These are phyloP conservation scores for Ustilago vetiveriae DNA, from an alignment of 1,284 basidiomycete species.

Conservation along the genomic window DNA sequence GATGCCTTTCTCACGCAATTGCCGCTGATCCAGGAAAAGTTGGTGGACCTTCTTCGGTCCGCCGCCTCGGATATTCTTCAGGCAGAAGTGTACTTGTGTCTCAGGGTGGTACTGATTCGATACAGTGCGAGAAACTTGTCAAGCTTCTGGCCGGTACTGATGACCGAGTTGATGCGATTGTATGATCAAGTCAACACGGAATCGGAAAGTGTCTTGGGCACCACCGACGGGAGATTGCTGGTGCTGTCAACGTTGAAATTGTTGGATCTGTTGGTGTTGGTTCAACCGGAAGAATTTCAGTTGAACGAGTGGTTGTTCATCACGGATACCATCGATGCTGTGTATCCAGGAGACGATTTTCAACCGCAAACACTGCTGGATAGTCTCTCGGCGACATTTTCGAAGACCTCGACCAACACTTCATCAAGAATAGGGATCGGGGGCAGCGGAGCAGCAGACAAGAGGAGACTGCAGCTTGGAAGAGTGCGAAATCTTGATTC, in stretches of 20 bases:
- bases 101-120: constrained; percentile 90
- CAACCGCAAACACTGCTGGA: constrained; percentile 88
- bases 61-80: constrained; percentile 85
- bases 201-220: constrained; percentile 70
- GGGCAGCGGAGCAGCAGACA: not conserved
- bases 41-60: constrained; percentile 86
- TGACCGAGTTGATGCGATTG: constrained; percentile 83
- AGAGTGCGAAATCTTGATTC: constrained; percentile 4
- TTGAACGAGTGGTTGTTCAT: constrained; percentile 99
- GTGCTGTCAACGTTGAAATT: constrained; percentile 91
- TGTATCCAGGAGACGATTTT: constrained; percentile 85
- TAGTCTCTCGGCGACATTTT: constrained; percentile 79
- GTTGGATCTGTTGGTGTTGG: constrained; percentile 85
- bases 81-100: constrained; percentile 86
- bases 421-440: not conserved
- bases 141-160: constrained; percentile 94
- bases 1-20: constrained; percentile 90
- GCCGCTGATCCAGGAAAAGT: constrained; percentile 92
- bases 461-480: constrained; percentile 17
- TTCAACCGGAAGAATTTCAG: constrained; percentile 98
- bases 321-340: constrained; percentile 94
- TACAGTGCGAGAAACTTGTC: constrained; percentile 88
- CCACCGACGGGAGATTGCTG: constrained; percentile 82
- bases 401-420: constrained; percentile 65
- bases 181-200: constrained; percentile 71